Base-by-base conservation (phyloP, 208 protist species). In the Angomonas ambiguus region DNA sequence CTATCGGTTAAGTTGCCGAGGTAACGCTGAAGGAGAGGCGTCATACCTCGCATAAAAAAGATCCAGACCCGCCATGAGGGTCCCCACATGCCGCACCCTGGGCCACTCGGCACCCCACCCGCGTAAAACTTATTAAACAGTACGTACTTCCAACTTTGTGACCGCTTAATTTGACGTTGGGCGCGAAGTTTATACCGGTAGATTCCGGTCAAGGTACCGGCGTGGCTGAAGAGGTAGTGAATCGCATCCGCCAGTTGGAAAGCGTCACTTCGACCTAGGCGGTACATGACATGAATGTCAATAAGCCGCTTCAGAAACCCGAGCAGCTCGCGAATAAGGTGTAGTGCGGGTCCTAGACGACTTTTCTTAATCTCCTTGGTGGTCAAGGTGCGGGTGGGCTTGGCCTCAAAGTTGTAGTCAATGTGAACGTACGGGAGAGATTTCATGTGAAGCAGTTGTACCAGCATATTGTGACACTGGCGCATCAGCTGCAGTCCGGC, bases 331-430 rank as follows among this genome's bases (percentile, higher is more conserved):
- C 99, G 92, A 58, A 98, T 97, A 24, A 99, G 75, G 89, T 99
- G 99, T 76, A 99, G 99, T 0, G 98, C 97, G 65, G 99, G 99
- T 49, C 99, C 99, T 64, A 99, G 99, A 33, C 99, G 96, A 45
- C 96, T 99, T 77, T 99, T 99, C 77, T 99, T 99, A 55, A 99
- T 94, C 74, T 99, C 99, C 84, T 99, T 99, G 3, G 99, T 99
- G 16, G 99, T 99, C 20, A 99, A 88, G 18, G 99, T 99, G 70
- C 99, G 99, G 16, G 99, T 98, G 16, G 99, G 99, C 79, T 99
- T 99, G 30, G 99, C 89, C 79, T 99, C 99, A 90, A 99, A 99
- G 88, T 99, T 99, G 92, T 99, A 99, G 83, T 99, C 99, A 42
- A 99, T 94, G 82, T 99, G 99, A 20, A 99, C 88, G 80, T 99